Base-by-base conservation (phyloP, 306 rosid species). In the Spatholobus suberectus region DNA sequence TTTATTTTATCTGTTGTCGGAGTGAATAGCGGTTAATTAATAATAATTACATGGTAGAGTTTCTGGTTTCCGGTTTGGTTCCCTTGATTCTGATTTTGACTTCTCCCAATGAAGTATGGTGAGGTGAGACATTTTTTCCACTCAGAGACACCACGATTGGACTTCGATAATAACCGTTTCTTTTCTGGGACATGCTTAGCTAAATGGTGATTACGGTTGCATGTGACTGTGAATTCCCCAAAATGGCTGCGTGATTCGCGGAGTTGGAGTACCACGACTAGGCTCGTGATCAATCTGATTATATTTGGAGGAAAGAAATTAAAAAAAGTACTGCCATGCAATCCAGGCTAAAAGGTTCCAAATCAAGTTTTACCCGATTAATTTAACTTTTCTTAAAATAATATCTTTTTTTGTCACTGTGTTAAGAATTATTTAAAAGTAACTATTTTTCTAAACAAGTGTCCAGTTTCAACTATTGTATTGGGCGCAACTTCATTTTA, bases 231-330 rank as follows among this genome's bases (percentile, higher is more conserved):
- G 15, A 54, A 84, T 74, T 35, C n/a, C 77, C 82, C 14, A 18
- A 29, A 76, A 62, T 76, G 80, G 74, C 29, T 85, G 88, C 88
- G 85, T 58, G 66, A 77, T 70, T 85, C 70, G 57, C 67, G 88
- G 80, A 49, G 41, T 57, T 29, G 17, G 12, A 54, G 65, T 69
- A 37, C 81, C 73, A 74, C 82, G 4, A 75, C 55, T 76, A 20
- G 1, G 13, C 65, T 69, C 70, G 81, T 76, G 75, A 70, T 74
- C 32, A 43, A n/a, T 18, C 49, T 58, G 17, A 32, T n/a, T 76
- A 58, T 43, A 40, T 55, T 70, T 41, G 11, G 5, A 5, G 23
- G 29, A 11, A 7, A 4, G 5, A 41, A 58, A 38, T 1, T 20
- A 23, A 9, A 38, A 10, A 57, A 23, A 8, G 13, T 7, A 12